Conservation (phyloP, 345 rosid genomes). For the Rhodamnia argentea region DNA sequence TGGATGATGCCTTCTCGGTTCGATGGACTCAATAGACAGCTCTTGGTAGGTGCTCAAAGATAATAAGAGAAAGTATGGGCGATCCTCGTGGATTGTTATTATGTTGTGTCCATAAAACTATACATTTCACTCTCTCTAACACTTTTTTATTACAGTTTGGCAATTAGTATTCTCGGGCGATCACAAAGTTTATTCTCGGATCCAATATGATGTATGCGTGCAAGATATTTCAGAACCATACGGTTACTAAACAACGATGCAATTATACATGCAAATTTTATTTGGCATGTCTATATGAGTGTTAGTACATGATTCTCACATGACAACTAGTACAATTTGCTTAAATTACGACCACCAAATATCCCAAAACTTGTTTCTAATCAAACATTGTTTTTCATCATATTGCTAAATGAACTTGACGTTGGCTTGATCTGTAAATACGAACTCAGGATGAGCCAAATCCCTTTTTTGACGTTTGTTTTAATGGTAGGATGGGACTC, state of each 20-base stretch:
- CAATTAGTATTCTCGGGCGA: background rate
- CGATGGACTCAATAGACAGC: background rate
- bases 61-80: background rate
- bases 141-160: background rate
- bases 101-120: too few relatives aligned
- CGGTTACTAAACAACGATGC: background rate
- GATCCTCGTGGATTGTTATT: background rate
- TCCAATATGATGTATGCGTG: background rate
- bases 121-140: background rate
- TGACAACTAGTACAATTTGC: background rate
- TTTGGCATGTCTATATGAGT: background rate
- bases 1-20: background rate
- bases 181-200: background rate
- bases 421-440: background rate
- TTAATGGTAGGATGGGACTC: slow-evolving; percentile 26
- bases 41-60: background rate
- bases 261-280: too few relatives aligned
- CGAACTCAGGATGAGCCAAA: background rate
- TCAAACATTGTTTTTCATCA: background rate
- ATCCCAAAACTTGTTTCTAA: background rate
- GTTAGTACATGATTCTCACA: background rate
- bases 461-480: background rate
- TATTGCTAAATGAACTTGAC: background rate
- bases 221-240: background rate
- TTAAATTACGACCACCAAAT: background rate